Evolutionary conservation across 805 yeast genomes (phyloP), one percentile per base, ranked within the genome.

Genomic region (Saturnispora ahearnii): DNA sequence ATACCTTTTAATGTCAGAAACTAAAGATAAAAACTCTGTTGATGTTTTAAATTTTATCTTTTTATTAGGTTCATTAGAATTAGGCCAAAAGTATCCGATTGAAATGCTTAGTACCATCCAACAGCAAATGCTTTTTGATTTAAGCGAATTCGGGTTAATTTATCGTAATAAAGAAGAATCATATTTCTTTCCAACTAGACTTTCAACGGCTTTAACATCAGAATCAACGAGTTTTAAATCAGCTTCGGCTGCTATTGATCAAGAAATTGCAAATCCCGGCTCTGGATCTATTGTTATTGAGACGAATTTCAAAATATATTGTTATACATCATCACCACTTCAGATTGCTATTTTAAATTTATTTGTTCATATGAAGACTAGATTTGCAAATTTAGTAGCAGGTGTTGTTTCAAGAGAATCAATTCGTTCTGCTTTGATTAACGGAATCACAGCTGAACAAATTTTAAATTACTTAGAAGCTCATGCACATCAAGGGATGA

Each of bases 391-490:
- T 62, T 81, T 93, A 83, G 96, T 93, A 3, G 79, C 93, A 4
- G 99, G 99, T 2, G 88, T 86, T 55, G 77, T 93, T 51, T 90
- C 97, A 5, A 78, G 98, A 64, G 97, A 91, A 59, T 87, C 96
- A 0, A 82, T 93, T 21, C 73, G 98, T 52, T 72, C 77, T 48
- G 99, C 99, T 0, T 68, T 93, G 36, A 63, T 72, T 40, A 87
- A 85, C 58, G 99, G 99, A 29, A 93, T 93, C 58, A 86, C 96
- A 0, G 91, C 98, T 0, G 96, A 89, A 36, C 99, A 93, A 63
- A 87, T 93, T 57, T 84, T 93, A 53, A 79, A 87, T 55, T 93
- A 91, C 62, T 67, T 93, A 42, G 89, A 87, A 55, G 77, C 89
- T 0, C 96, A 93, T 70, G 96, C 97, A 0, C 98, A 91, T 67